Evolutionary conservation across 768 basidiomycete genomes (phyloP).

Genomic region (Boletus reticulatus): DNA sequence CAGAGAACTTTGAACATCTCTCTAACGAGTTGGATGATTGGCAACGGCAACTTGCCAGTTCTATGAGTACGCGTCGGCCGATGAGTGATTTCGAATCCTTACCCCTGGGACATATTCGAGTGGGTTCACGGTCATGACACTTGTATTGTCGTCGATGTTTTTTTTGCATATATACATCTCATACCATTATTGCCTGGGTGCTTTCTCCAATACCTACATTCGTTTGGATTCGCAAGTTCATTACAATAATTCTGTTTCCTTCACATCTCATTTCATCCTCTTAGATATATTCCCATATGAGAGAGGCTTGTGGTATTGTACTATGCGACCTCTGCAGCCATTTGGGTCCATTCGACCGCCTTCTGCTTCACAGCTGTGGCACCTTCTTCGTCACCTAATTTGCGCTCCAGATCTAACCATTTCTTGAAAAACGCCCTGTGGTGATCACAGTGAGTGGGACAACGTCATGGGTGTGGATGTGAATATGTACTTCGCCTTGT

Average conservation of each 20-base stretch:
- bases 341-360: slow-evolving; percentile 89
- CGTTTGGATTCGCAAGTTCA: slow-evolving; percentile 52
- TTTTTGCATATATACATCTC: slow-evolving; percentile 34
- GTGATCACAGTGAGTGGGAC: slow-evolving; percentile 13
- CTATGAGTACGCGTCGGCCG: slow-evolving; percentile 70
- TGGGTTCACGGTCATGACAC: slow-evolving; percentile 52
- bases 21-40: slow-evolving; percentile 83
- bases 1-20: slow-evolving; percentile 80
- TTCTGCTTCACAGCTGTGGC: slow-evolving; percentile 78
- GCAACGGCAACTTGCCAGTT: slow-evolving; percentile 80
- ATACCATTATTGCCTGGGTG: slow-evolving; percentile 37
- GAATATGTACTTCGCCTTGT: slow-evolving; percentile 87
- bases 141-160: slow-evolving; percentile 13
- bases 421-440: slow-evolving; percentile 93
- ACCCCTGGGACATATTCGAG: slow-evolving; percentile 52
- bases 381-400: slow-evolving; percentile 85
- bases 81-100: slow-evolving; percentile 71
- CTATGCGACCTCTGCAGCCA: slow-evolving; percentile 36
- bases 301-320: slow-evolving; percentile 13
- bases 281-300: slow-evolving; percentile 36
- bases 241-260: slow-evolving; percentile 35
- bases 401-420: slow-evolving; percentile 86
- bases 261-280: slow-evolving; percentile 33
- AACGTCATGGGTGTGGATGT: neutral
- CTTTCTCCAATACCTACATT: slow-evolving; percentile 43